These are phyloP conservation scores for Monsonia emarginata DNA, from an alignment of 441 rosid species.

Conservation along the genomic window DNA sequence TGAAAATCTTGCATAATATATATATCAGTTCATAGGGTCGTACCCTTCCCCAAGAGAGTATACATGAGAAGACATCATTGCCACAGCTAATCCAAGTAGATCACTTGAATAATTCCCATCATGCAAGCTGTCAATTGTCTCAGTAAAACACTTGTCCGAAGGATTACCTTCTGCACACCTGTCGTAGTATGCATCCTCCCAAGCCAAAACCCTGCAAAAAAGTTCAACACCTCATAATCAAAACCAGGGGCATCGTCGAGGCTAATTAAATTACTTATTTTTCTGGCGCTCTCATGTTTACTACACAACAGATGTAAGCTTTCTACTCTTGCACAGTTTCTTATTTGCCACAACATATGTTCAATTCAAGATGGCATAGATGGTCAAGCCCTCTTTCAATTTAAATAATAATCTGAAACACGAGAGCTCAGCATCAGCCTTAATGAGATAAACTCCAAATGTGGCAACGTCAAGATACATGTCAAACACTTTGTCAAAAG, in stretches of 20 bases:
- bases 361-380: not conserved
- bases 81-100: slow-evolving; percentile 62
- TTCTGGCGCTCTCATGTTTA: not conserved
- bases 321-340: not conserved
- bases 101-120: slow-evolving; percentile 33
- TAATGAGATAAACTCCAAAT: not conserved
- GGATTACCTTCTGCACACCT: not conserved
- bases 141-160: not conserved
- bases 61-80: slow-evolving; percentile 76
- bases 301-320: not conserved
- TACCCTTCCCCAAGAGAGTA: slow-evolving; percentile 95
- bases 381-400: not conserved
- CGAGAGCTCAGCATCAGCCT: not conserved
- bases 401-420: not conserved
- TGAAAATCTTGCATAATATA: not conserved
- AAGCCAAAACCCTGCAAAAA: slow-evolving; percentile 25
- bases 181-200: not conserved
- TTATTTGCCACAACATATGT: not conserved
- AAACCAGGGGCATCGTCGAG: slow-evolving; percentile 1
- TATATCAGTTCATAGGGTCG: slow-evolving; percentile 17
- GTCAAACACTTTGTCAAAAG: not conserved
- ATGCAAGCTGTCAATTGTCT: slow-evolving; percentile 26
- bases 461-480: not conserved
- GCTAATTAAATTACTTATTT: not conserved
- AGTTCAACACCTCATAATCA: slow-evolving; percentile 10